These are phyloP conservation scores for Rhypophila decipiens DNA, from an alignment of 495 filamentous ascomycete genomes.

Conservation along the genomic window DNA sequence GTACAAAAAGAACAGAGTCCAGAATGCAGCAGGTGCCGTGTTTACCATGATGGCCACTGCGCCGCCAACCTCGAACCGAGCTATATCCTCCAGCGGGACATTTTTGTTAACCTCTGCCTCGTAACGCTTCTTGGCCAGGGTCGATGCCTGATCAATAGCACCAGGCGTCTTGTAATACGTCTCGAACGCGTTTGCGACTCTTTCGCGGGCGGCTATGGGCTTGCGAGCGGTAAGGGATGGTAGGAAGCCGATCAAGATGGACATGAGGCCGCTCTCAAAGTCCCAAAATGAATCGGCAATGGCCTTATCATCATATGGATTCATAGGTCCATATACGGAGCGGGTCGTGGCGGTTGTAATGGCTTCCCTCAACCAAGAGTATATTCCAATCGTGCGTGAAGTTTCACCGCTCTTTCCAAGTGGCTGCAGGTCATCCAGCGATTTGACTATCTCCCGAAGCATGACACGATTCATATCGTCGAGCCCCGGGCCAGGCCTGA, in stretches of 20 bases:
- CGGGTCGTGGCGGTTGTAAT: constrained; percentile 44
- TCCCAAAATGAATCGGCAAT: constrained; percentile 42
- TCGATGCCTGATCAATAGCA: constrained; percentile 29
- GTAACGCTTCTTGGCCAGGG: constrained; percentile 24
- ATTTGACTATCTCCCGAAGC: constrained; percentile 18
- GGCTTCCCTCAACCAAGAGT: constrained; percentile 34
- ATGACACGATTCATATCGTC: constrained; percentile 33
- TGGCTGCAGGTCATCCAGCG: constrained; percentile 11
- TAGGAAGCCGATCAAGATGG: constrained; percentile 25
- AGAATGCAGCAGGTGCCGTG: constrained; percentile 41
- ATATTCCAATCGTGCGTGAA: constrained; percentile 4
- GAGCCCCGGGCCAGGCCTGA: constrained; percentile 25
- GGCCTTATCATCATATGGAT: constrained; percentile 38
- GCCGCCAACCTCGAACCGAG: constrained; percentile 33
- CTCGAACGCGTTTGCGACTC: constrained; percentile 31
- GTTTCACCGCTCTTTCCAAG: background rate
- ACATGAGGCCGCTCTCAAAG: constrained; percentile 35
- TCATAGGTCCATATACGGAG: constrained; percentile 43
- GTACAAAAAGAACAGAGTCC: constrained; percentile 37
- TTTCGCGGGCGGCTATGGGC: constrained; percentile 30
- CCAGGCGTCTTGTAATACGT: constrained; percentile 32
- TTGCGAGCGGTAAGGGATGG: constrained; percentile 38
- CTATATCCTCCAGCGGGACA: constrained; percentile 33
- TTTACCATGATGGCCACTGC: constrained; percentile 39
- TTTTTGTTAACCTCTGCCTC: constrained; percentile 25